Conservation (phyloP, 768 basidiomycete species). For the Mycena pura region DNA sequence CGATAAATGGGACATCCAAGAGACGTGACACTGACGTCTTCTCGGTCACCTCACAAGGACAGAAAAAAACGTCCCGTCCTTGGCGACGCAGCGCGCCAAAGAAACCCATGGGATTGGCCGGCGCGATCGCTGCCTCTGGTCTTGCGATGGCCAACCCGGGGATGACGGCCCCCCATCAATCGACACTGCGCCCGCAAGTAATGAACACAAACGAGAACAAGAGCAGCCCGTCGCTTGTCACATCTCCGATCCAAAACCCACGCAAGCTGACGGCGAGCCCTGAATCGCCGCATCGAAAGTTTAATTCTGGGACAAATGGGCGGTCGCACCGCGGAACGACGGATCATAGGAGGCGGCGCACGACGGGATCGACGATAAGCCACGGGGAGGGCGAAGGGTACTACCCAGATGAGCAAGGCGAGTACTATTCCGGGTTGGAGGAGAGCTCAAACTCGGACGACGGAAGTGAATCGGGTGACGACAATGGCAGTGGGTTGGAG, state of each 20-base stretch:
- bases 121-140: slow-evolving; percentile 70
- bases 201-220: slow-evolving; percentile 23
- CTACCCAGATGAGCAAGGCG: slow-evolving; percentile 28
- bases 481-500: slow-evolving; percentile 30
- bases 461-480: slow-evolving; percentile 34
- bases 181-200: slow-evolving; percentile 42
- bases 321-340: background rate
- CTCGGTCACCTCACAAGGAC: slow-evolving; percentile 20
- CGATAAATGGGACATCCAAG: slow-evolving; percentile 10
- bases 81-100: slow-evolving; percentile 48
- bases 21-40: slow-evolving; percentile 22
- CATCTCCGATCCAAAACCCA: slow-evolving; percentile 23
- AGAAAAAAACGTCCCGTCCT: slow-evolving; percentile 46
- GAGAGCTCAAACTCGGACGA: slow-evolving; percentile 32
- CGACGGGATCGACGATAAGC: slow-evolving; percentile 23
- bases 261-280: slow-evolving; percentile 16
- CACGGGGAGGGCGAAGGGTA: slow-evolving; percentile 27
- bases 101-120: slow-evolving; percentile 68
- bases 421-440: slow-evolving; percentile 36
- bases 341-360: slow-evolving; percentile 18
- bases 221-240: slow-evolving; percentile 26
- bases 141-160: slow-evolving; percentile 69
- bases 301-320: slow-evolving; percentile 10
- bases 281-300: slow-evolving; percentile 7
- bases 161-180: slow-evolving; percentile 54